phyloP scores from a whole-genome alignment of 2,329 filamentous ascomycete species.

The Xylariaceae sp. region DNA sequence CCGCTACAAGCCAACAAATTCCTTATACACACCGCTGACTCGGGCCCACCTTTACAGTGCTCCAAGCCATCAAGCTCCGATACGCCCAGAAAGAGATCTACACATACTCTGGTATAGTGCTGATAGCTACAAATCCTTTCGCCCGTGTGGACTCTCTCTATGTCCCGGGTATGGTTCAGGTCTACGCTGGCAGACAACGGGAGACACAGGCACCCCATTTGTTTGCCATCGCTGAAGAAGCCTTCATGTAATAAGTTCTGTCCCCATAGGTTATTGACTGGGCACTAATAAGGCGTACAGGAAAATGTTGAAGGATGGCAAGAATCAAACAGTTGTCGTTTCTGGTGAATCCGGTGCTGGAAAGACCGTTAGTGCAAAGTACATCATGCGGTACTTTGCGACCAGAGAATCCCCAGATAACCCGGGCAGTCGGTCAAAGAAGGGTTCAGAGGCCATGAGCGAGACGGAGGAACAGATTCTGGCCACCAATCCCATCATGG shows the following conservation, averaged over 20 bases:
- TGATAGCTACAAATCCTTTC: constrained; percentile 98
- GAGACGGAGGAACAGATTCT: constrained; percentile 98
- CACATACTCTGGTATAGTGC: constrained; percentile 97
- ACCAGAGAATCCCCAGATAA: constrained; percentile 92
- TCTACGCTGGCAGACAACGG: constrained; percentile 94
- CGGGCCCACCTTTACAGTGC: constrained; percentile 50
- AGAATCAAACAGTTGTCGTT: constrained; percentile 98
- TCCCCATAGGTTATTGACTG: neutral
- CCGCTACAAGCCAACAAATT: constrained; percentile 3
- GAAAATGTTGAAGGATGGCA: constrained; percentile 93
- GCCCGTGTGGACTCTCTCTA: constrained; percentile 96
- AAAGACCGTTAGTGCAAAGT: constrained; percentile 98
- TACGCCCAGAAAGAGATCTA: constrained; percentile 99
- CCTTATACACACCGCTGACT: constrained; percentile 15
- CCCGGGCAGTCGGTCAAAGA: constrained; percentile 70
- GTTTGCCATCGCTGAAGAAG: constrained; percentile 98
- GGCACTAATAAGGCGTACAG: constrained; percentile 45
- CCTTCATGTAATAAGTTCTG: constrained; percentile 71
- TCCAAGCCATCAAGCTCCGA: constrained; percentile 95
- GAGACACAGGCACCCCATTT: constrained; percentile 96
- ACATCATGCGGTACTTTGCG: constrained; percentile 99
- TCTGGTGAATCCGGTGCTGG: constrained; percentile 98
- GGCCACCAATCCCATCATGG: constrained; percentile 98
- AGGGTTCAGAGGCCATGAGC: constrained; percentile 78
- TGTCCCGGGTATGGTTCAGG: constrained; percentile 98